Evolutionary conservation across 306 rosid genomes (phyloP), one percentile per base, ranked within the genome.

Genomic region (Cucumis cinereus): DNA sequence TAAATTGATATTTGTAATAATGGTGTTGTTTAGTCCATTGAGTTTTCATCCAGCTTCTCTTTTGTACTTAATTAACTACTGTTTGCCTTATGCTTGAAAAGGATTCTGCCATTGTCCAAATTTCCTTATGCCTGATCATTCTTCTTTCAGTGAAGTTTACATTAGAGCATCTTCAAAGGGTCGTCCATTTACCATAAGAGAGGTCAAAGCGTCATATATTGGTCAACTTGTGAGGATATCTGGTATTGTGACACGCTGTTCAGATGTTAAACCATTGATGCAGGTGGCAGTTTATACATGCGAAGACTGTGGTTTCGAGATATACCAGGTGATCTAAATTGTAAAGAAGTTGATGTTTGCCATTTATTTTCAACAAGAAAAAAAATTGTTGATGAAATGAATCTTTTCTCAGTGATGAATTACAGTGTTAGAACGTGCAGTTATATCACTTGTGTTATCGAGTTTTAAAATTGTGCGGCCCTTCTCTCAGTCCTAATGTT

Each of bases 221-320:
- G 99, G 99, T 24, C 98, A 92, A 85, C 98, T 95, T 71, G 98
- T 92, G 58, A 90, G 88, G 86, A 88, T 89, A 84, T 87, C 98
- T 59, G 99, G 99, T 66, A 95, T 92, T 71, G 99, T 90, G 79
- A 92, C 90, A 0, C 95, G 98, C 47, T 95, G 99, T 82, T 95
- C 99, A 7, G 99, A 92, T 82, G 99, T 95, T 55, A 95, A 95
- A 83, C 99, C 99, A 69, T 79, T 95, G 86, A 90, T 92, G 99
- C 87, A 90, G 81, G 99, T 95, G 76, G 98, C 99, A 77, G 98
- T 95, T 24, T 95, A 95, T 82, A 95, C 98, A 11, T 95, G 99
- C 33, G 99, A 95, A 84, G 95, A 95, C 74, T 95, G 99, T 61
- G 99, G 97, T 77, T 95, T 92, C 79, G 99, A 95, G 91, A 95